Evolutionary conservation across 192 early-diverging fungal genomes (phyloP).

Genomic region (Chytriomyces hyalinus): DNA sequence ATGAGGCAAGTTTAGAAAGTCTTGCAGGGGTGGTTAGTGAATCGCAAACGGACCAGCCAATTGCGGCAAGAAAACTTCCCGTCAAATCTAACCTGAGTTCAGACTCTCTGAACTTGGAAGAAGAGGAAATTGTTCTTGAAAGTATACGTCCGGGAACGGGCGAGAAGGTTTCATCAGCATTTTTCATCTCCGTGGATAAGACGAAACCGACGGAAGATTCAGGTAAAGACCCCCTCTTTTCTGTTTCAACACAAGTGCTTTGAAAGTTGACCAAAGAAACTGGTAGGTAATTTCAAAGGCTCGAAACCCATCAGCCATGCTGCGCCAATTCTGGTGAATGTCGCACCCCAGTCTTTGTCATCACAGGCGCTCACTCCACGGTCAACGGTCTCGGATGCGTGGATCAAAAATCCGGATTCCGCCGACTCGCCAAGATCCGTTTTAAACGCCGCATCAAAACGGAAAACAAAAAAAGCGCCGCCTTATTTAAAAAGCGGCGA

Average conservation of each 20-base stretch:
- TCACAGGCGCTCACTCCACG: not conserved
- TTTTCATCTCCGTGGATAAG: conserved; percentile 28
- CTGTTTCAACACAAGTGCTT: too few relatives aligned
- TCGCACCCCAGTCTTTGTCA: conserved; percentile 19
- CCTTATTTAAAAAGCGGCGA: too few relatives aligned
- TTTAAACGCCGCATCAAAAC: too few relatives aligned
- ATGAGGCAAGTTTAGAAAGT: too few relatives aligned
- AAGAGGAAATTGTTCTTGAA: conserved; percentile 29
- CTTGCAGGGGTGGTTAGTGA: too few relatives aligned
- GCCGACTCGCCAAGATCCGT: too few relatives aligned
- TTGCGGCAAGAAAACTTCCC: too few relatives aligned
- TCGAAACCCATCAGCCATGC: not conserved
- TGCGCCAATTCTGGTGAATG: conserved; percentile 23
- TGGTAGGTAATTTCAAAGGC: too few relatives aligned
- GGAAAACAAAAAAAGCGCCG: too few relatives aligned
- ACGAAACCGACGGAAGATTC: not conserved
- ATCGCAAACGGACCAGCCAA: too few relatives aligned
- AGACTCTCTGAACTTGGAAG: conserved; percentile 23
- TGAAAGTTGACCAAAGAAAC: too few relatives aligned
- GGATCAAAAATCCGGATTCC: conserved; percentile 1
- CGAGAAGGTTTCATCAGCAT: conserved; percentile 1
- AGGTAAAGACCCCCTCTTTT: too few relatives aligned
- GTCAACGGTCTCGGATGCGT: conserved; percentile 19
- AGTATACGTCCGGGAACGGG: not conserved
- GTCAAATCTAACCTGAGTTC: not conserved